phyloP scores from a whole-genome alignment of 345 rosid genomes.

The Luvunga scandens region DNA sequence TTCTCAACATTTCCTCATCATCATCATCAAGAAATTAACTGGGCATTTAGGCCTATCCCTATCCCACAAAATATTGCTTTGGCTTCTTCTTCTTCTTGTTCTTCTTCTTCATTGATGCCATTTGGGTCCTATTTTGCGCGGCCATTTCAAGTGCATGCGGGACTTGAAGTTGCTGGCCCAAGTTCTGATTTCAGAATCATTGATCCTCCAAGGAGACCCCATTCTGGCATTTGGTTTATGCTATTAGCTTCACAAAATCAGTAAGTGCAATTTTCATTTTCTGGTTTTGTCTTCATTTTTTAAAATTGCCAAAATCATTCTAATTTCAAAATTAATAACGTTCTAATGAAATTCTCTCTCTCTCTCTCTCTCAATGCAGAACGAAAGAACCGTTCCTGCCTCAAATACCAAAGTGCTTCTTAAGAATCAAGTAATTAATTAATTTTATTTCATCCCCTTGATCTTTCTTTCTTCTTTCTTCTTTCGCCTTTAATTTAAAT shows the following conservation, averaged over 20 bases:
- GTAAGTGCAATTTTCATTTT: constrained; percentile 51
- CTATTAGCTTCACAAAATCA: constrained; percentile 90
- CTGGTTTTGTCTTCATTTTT: background rate
- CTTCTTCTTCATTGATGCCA: constrained; percentile 55
- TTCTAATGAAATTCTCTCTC: constrained; percentile 1
- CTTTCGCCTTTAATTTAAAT: background rate
- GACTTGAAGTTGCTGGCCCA: constrained; percentile 55
- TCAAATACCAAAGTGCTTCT: constrained; percentile 91
- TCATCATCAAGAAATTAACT: constrained; percentile 52
- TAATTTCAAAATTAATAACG: background rate
- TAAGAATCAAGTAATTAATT: constrained; percentile 89
- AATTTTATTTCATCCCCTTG: background rate
- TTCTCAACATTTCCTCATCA: constrained; percentile 41
- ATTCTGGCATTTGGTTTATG: constrained; percentile 94
- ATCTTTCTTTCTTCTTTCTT: background rate
- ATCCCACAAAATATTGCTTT: constrained; percentile 36
- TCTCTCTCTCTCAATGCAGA: constrained; percentile 44
- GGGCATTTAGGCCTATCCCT: constrained; percentile 63
- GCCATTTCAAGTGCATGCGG: constrained; percentile 50
- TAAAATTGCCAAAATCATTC: background rate
- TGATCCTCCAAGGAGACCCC: constrained; percentile 77
- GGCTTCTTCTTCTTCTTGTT: constrained; percentile 33
- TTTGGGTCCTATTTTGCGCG: constrained; percentile 56
- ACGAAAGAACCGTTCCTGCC: constrained; percentile 83
- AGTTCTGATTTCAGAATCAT: constrained; percentile 66